A percentile compares a stretch with the other conserved stretches of the same genome.
Evolutionary conservation across 2,329 filamentous ascomycete genomes (phyloP).

Genomic region (Beauveria australis): DNA sequence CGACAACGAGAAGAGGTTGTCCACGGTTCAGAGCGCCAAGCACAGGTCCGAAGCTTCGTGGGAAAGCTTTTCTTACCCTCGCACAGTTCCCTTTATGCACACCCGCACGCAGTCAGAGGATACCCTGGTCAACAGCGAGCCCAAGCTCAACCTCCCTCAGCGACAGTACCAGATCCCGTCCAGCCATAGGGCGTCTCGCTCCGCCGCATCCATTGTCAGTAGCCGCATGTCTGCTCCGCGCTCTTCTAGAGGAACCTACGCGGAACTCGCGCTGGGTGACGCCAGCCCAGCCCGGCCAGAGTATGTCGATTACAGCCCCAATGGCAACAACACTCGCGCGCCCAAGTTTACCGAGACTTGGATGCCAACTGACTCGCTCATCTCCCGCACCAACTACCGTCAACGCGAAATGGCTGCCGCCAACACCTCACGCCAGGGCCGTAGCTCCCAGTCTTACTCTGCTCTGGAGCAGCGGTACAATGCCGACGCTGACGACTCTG

Average conservation of each 20-base stretch:
- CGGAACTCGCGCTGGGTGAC: constrained; percentile 40
- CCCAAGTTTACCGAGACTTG: constrained; percentile 47
- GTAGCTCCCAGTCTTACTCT: constrained; percentile 34
- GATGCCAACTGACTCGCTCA: constrained; percentile 45
- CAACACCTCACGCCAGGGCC: constrained; percentile 24
- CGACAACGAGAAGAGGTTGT: constrained; percentile 52
- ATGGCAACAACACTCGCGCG: constrained; percentile 24
- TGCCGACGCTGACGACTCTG: constrained; percentile 31
- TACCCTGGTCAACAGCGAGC: constrained; percentile 45
- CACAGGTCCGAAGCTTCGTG: constrained; percentile 36
- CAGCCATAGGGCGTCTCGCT: constrained; percentile 35
- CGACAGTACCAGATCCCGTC: constrained; percentile 45
- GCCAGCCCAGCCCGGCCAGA: constrained; percentile 19
- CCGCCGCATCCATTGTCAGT: constrained; percentile 34
- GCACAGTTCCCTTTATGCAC: constrained; percentile 69
- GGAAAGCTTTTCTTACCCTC: constrained; percentile 38
- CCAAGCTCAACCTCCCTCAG: constrained; percentile 45
- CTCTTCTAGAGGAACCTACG: constrained; percentile 37
- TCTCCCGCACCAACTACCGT: constrained; percentile 46
- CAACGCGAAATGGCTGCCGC: constrained; percentile 34
- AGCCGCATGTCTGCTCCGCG: constrained; percentile 38
- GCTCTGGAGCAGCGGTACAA: constrained; percentile 38
- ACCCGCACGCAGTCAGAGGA: constrained; percentile 59
- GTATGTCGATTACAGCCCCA: constrained; percentile 16
- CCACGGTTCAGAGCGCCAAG: constrained; percentile 33